Evolutionary conservation across 2,329 filamentous ascomycete genomes (phyloP), one percentile per base, ranked within the genome.

Genomic region (Gnomoniopsis smithogilvyi): DNA sequence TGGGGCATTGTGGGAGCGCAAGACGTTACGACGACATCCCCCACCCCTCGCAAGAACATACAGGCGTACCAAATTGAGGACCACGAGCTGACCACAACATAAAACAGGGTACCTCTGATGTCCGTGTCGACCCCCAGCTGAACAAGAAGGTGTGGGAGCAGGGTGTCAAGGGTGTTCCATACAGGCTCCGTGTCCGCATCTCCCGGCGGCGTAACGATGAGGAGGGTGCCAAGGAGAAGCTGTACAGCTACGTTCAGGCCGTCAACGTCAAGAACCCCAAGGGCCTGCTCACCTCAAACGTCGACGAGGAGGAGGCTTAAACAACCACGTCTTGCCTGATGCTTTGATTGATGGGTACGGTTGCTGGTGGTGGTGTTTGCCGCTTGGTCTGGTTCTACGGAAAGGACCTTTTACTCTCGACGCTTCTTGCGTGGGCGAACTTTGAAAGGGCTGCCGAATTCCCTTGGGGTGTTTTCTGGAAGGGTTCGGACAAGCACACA

Each of bases 81-180:
- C 19, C 24, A 56, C 21, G 50, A 51, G 56, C 46, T 34, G 14
- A 63, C 41, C 46, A 57, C 57, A 51, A 59, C 52, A 14, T 34
- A 21, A 59, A 24, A 62, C 70, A 99, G 95, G 94, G 94, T 77
- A 99, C 95, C 81, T 81, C 85, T 74, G 95, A 99, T 78, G 95
- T 99, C 82, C 95, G 95, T 73, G 82, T 99, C 76, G 95, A 99
- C 87, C 95, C 95, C 75, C 90, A 95, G 83, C 84, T 99, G 75
- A 99, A 99, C 90, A 99, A 99, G 91, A 98, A 99, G 88, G 94
- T 99, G 78, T 99, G 95, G 95, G 95, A 99, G 83, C 85, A 89
- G 76, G 95, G 95, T 80, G 88, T 99, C 85, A 99, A 98, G 91
- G 96, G 95, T 75, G 93, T 97, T 69, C 92, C 94, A 70, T 98